phyloP scores from a whole-genome alignment of 257 asterid genomes.

The Rubia yunnanensis region DNA sequence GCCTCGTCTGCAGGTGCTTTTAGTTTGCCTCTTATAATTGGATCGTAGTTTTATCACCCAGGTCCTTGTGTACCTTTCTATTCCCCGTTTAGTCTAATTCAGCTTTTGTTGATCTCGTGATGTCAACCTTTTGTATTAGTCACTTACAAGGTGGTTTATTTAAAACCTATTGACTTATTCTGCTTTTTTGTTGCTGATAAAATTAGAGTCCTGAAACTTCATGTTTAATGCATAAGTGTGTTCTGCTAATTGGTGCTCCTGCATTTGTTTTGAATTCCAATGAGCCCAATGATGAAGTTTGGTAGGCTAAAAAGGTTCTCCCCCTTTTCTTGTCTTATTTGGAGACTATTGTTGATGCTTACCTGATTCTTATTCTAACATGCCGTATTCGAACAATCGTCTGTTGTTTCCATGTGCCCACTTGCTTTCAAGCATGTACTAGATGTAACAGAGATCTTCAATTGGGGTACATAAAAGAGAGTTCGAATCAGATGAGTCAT shows the following conservation, averaged over 20 bases:
- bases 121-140: not conserved
- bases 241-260: not conserved
- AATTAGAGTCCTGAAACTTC: not conserved
- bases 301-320: not conserved
- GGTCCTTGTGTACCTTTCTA: not conserved
- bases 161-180: not conserved
- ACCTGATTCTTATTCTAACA: not conserved
- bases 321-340: not conserved
- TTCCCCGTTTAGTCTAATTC: not conserved
- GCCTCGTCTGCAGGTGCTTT: slow-evolving; percentile 71
- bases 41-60: slow-evolving; percentile 4
- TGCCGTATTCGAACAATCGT: not conserved
- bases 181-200: not conserved
- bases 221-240: not conserved
- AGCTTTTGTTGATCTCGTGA: not conserved
- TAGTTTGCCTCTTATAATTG: slow-evolving; percentile 10
- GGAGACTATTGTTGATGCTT: not conserved
- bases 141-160: not conserved
- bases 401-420: not conserved
- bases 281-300: not conserved
- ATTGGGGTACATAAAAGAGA: not conserved
- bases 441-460: not conserved
- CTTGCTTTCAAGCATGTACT: not conserved
- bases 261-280: not conserved
- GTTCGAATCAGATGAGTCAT: not conserved